Evolutionary conservation across 2,329 filamentous ascomycete genomes (phyloP), one percentile per base, ranked within the genome.

Genomic region (Apiospora phragmitis): DNA sequence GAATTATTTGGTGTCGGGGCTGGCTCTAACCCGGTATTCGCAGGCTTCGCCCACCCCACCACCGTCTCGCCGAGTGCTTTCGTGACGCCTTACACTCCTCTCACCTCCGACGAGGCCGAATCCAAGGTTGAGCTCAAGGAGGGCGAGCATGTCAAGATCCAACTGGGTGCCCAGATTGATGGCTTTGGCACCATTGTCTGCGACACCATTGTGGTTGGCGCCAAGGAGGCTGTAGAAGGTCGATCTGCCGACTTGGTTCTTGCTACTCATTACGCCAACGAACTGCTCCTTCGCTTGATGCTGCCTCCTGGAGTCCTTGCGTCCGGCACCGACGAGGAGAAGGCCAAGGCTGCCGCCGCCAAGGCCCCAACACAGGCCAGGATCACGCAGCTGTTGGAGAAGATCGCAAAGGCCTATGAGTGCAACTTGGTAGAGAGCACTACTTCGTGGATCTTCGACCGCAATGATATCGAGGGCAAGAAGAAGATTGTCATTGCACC

Each of bases 111-210:
- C 79, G 87, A 92, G 81, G 90, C 92, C 81, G 96, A 99, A 86
- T 94, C 95, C 73, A 89, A 88, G 71, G 87, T 89, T 67, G 90
- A 91, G 79, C 88, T 99, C 77, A 93, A 97, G 86, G 88, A 92
- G 68, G 93, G 91, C 73, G 96, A 99, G 85, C 85, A 93, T 73
- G 89, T 97, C 85, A 99, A 99, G 90, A 96, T 99, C 81, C 96
- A 99, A 85, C 90, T 99, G n/a, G 96, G 96, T 79, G 96, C 96
- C 68, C 96, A 99, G 86, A 98, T 99, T 74, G 94, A 98, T 85
- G 96, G 96, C 69, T 97, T 98, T 80, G 94, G 94, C 77, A 93
- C 95, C 76, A 98, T 99, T 80, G 93, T 98, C 77, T 98, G 96
- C 85, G 93, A 98, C 84, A 97, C 94, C 72, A 88, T 98, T 76